phyloP scores from a whole-genome alignment of 2,329 filamentous ascomycete species.

The Plenodomus lindquistii region DNA sequence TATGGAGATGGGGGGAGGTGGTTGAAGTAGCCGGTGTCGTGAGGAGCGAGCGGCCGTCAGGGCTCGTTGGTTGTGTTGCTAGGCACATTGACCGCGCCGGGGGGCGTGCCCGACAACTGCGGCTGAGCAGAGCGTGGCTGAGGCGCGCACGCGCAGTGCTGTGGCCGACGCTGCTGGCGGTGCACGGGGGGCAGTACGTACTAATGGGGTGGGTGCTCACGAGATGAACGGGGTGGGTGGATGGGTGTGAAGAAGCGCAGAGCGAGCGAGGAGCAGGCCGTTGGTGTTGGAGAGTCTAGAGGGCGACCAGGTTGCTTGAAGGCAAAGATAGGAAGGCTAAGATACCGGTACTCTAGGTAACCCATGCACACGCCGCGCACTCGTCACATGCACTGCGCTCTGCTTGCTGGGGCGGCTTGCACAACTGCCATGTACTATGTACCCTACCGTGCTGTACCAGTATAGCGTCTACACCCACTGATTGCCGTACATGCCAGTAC shows the following conservation, averaged over 20 bases:
- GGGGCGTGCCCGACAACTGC: conserved; percentile 20
- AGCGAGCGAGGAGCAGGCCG: conserved; percentile 6
- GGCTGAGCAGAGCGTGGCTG: conserved; percentile 17
- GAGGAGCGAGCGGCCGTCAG: conserved; percentile 24
- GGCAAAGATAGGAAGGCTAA: background rate
- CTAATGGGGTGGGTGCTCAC: conserved; percentile 18
- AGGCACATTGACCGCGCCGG: conserved; percentile 18
- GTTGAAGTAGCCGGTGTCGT: conserved; percentile 33
- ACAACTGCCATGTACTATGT: background rate
- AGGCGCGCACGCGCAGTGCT: conserved; percentile 3
- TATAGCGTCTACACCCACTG: too few relatives aligned
- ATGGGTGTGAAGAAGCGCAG: background rate
- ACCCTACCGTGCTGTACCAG: too few relatives aligned
- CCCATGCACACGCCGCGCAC: conserved; percentile 5
- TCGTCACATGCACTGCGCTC: conserved; percentile 13
- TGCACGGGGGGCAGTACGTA: conserved; percentile 1
- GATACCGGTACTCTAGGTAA: conserved; percentile 1
- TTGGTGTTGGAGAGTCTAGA: background rate
- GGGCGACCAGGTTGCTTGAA: conserved; percentile 4
- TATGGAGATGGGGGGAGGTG: conserved; percentile 30
- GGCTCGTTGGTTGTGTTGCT: conserved; percentile 15
- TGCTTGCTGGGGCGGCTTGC: too few relatives aligned
- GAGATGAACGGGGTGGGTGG: conserved; percentile 13
- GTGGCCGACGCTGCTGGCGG: background rate
- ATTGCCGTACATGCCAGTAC: too few relatives aligned